Conservation (phyloP, 345 rosid genomes). For the Laguncularia racemosa region DNA sequence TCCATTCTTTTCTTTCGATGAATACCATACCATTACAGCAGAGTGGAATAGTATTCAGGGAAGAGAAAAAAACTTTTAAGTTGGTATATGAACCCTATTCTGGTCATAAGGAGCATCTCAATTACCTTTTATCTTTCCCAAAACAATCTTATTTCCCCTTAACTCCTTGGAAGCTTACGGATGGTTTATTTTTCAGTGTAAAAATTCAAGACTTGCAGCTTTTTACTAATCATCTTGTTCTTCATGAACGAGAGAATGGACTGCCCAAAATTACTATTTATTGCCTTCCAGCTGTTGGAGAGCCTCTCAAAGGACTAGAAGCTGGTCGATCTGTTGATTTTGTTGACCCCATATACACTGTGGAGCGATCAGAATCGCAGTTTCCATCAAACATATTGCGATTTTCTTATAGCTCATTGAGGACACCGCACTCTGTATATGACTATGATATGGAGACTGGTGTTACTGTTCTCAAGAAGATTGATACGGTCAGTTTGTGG, state of each 20-base stretch:
- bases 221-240: slow-evolving; percentile 68
- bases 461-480: slow-evolving; percentile 67
- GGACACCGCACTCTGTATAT: slow-evolving; percentile 72
- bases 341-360: slow-evolving; percentile 63
- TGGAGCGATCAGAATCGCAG: slow-evolving; percentile 42
- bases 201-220: slow-evolving; percentile 76
- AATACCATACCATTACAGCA: too few relatives aligned
- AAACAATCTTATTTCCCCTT: too few relatives aligned
- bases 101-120: too few relatives aligned
- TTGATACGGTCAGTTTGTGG: slow-evolving; percentile 54
- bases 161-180: too few relatives aligned
- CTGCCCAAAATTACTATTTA: slow-evolving; percentile 52
- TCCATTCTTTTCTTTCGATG: too few relatives aligned
- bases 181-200: slow-evolving; percentile 34
- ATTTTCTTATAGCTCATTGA: slow-evolving; percentile 74
- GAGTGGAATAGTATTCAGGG: too few relatives aligned
- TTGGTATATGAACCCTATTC: too few relatives aligned
- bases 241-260: slow-evolving; percentile 77
- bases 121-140: too few relatives aligned
- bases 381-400: slow-evolving; percentile 66
- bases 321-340: slow-evolving; percentile 57
- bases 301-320: slow-evolving; percentile 59
- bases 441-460: slow-evolving; percentile 77
- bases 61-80: too few relatives aligned
- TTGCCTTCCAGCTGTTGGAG: slow-evolving; percentile 62